These are phyloP conservation scores for Hippophae gyantsensis DNA, from an alignment of 306 rosid species.

Conservation along the genomic window DNA sequence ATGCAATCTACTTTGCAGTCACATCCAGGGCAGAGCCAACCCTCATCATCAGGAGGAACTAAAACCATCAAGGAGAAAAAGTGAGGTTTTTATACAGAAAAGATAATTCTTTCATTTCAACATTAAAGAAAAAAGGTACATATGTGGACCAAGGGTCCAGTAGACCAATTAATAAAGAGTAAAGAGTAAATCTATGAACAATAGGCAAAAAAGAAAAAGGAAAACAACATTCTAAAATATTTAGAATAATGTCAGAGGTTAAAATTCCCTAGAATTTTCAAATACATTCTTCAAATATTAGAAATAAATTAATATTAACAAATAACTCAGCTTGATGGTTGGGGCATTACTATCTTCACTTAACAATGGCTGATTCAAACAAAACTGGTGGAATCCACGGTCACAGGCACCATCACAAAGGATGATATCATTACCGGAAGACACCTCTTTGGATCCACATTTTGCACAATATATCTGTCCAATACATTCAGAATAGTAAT, in stretches of 20 bases:
- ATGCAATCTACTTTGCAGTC: slow-evolving; percentile 92
- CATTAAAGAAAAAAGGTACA: no score
- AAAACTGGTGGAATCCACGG: slow-evolving; percentile 91
- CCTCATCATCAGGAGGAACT: slow-evolving; percentile 85
- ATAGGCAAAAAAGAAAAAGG: no score
- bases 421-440: slow-evolving; percentile 67
- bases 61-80: slow-evolving; percentile 16
- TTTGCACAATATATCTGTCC: slow-evolving; percentile 90
- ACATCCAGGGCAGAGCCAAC: slow-evolving; percentile 98
- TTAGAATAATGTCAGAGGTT: no score
- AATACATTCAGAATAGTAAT: slow-evolving; percentile 8
- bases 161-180: no score
- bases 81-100: no score
- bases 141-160: no score
- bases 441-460: slow-evolving; percentile 67
- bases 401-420: slow-evolving; percentile 97
- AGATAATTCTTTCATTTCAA: no score
- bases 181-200: no score
- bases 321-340: slow-evolving; percentile 15
- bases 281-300: slow-evolving; percentile 11
- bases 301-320: slow-evolving; percentile 14
- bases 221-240: no score
- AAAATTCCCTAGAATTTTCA: no score
- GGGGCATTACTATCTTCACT: slow-evolving; percentile 70
- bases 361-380: slow-evolving; percentile 75